These are phyloP conservation scores for Sindora glabra DNA, from an alignment of 306 rosid species.

Conservation along the genomic window DNA sequence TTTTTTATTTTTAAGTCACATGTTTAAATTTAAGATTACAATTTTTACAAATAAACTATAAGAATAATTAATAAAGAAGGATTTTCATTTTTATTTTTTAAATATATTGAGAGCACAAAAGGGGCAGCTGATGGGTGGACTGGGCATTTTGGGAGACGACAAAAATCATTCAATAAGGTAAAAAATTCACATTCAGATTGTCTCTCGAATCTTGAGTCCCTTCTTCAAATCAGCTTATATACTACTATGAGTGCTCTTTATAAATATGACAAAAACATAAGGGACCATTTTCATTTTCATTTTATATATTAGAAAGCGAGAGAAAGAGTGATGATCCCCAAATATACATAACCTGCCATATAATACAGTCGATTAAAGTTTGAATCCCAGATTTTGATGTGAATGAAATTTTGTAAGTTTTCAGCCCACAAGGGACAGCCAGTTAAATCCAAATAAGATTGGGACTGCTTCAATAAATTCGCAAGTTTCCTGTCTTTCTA, in stretches of 20 bases:
- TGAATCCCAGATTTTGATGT: not conserved
- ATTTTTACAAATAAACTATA: too few relatives aligned
- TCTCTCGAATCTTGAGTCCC: too few relatives aligned
- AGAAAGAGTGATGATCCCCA: not conserved
- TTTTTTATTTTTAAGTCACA: too few relatives aligned
- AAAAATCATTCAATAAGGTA: too few relatives aligned
- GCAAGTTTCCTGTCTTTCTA: not conserved
- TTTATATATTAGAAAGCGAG: not conserved
- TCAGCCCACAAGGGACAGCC: not conserved
- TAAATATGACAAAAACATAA: not conserved
- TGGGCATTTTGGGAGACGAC: too few relatives aligned
- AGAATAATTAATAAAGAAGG: too few relatives aligned
- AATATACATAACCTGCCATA: not conserved
- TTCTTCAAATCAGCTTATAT: not conserved
- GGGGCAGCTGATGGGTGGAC: too few relatives aligned
- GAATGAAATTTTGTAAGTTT: not conserved
- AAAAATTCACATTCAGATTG: too few relatives aligned
- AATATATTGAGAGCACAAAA: too few relatives aligned
- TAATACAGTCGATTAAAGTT: not conserved
- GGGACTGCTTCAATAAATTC: not conserved
- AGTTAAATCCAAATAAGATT: constrained; percentile 8
- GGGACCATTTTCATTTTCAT: constrained; percentile 22
- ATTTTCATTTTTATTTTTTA: too few relatives aligned
- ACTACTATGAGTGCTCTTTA: not conserved
- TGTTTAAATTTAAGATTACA: too few relatives aligned